These are phyloP conservation scores for Serendipita sp. DNA, from an alignment of 768 basidiomycete species.

Conservation along the genomic window DNA sequence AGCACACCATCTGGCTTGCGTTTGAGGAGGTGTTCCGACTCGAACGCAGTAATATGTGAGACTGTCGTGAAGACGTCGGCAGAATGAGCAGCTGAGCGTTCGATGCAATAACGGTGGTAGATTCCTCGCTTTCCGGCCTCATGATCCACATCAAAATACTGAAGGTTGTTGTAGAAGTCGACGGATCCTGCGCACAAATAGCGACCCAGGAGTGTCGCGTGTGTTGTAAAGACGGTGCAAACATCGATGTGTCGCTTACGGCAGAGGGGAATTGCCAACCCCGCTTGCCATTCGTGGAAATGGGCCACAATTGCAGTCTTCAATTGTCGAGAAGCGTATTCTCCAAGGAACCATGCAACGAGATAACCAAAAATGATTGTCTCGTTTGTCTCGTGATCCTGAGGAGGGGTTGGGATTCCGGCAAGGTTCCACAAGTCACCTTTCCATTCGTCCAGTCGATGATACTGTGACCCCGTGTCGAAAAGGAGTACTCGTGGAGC, in stretches of 20 bases:
- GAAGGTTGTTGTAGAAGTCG: constrained; percentile 98
- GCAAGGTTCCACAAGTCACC: constrained; percentile 96
- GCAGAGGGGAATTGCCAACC: constrained; percentile 85
- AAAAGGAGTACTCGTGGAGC: constrained; percentile 89
- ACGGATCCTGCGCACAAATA: constrained; percentile 97
- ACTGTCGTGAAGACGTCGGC: constrained; percentile 98
- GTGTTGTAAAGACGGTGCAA: constrained; percentile 96
- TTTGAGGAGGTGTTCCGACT: constrained; percentile 89
- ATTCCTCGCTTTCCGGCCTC: constrained; percentile 98
- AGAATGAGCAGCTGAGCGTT: constrained; percentile 84
- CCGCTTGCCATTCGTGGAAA: constrained; percentile 99
- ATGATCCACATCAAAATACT: constrained; percentile 99
- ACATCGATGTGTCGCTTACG: constrained; percentile 95
- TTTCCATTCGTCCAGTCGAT: constrained; percentile 95
- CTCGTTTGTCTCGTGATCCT: constrained; percentile 97
- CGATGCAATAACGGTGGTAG: constrained; percentile 96
- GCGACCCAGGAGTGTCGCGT: constrained; percentile 93
- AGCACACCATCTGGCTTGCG: constrained; percentile 94
- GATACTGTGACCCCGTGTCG: constrained; percentile 78
- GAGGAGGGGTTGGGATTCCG: constrained; percentile 90
- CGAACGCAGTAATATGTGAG: constrained; percentile 96
- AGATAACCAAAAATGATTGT: constrained; percentile 95
- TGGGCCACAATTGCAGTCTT: constrained; percentile 84
- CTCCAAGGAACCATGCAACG: constrained; percentile 98
- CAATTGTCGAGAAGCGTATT: constrained; percentile 71